These are phyloP conservation scores for Eutrema japonicum DNA, from an alignment of 345 rosid genomes.

Conservation along the genomic window DNA sequence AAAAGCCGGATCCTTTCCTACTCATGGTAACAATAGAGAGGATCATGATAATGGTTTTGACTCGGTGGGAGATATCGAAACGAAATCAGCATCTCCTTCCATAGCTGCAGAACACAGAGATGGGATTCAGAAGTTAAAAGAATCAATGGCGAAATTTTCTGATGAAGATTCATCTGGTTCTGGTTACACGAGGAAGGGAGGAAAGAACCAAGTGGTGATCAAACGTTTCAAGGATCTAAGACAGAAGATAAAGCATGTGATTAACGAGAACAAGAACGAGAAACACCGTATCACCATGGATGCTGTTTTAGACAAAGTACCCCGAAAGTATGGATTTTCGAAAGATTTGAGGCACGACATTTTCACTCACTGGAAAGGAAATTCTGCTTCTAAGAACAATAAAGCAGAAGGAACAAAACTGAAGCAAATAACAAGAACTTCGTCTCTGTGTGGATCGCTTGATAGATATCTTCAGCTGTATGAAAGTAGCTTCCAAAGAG, in stretches of 20 bases:
- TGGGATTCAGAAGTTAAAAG: conserved; percentile 42
- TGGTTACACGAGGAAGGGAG: conserved; percentile 42
- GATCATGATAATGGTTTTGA: conserved; percentile 36
- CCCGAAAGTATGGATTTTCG: conserved; percentile 57
- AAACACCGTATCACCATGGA: conserved; percentile 76
- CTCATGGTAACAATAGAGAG: conserved; percentile 33
- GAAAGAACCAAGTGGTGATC: conserved; percentile 51
- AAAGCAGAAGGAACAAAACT: conserved; percentile 26
- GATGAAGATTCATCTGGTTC: conserved; percentile 46
- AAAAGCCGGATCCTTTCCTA: conserved; percentile 58
- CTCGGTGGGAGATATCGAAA: conserved; percentile 31
- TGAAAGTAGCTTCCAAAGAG: conserved; percentile 54
- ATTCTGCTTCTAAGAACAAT: conserved; percentile 27
- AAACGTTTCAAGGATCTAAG: conserved; percentile 70
- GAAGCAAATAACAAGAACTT: conserved; percentile 50
- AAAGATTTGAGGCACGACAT: conserved; percentile 56
- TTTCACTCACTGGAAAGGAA: conserved; percentile 45
- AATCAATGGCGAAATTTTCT: conserved; percentile 36
- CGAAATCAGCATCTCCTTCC: conserved; percentile 43
- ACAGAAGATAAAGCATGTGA: conserved; percentile 67
- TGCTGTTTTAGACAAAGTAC: conserved; percentile 79
- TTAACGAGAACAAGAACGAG: conserved; percentile 63
- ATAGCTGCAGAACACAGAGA: conserved; percentile 47
- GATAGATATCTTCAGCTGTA: conserved; percentile 69
- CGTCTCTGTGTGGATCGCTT: conserved; percentile 63